Conservation (phyloP, 108 stramenopile species). For the Nitzschia palea region DNA sequence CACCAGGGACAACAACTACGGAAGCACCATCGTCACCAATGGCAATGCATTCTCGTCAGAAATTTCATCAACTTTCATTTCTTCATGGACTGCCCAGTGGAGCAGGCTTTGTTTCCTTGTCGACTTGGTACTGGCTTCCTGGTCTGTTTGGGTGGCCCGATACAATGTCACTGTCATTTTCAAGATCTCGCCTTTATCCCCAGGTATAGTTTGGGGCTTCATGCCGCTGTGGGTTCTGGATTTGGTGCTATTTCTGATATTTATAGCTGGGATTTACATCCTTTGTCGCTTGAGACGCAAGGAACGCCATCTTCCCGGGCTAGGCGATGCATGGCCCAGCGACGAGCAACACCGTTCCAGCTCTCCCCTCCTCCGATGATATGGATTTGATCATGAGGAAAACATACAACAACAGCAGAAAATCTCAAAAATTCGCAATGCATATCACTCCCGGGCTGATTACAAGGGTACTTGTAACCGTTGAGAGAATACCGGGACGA, state of each 20-base stretch:
- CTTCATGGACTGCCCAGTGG: constrained; percentile 8
- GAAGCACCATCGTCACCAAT: background rate
- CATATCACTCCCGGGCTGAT: background rate
- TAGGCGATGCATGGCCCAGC: too few species aligned
- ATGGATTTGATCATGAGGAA: too few species aligned
- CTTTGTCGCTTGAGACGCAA: background rate
- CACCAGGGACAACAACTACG: background rate
- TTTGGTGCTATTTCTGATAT: background rate
- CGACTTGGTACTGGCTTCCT: constrained; percentile 13
- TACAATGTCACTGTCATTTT: constrained; percentile 14
- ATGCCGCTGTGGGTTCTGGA: constrained; percentile 27
- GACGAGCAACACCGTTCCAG: too few species aligned
- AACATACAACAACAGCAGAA: background rate
- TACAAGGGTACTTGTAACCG: too few species aligned
- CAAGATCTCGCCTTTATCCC: constrained; percentile 18
- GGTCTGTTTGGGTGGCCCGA: constrained; percentile 20
- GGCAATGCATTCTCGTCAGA: background rate
- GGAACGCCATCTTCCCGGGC: too few species aligned
- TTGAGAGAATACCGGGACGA: too few species aligned
- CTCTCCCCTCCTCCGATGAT: too few species aligned
- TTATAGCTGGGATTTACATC: background rate
- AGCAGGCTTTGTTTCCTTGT: constrained; percentile 11
- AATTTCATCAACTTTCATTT: constrained; percentile 7
- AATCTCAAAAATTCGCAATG: background rate
- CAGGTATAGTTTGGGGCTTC: constrained; percentile 21